These are phyloP conservation scores for Trifolium subterraneum DNA, from an alignment of 306 rosid genomes.

Conservation along the genomic window DNA sequence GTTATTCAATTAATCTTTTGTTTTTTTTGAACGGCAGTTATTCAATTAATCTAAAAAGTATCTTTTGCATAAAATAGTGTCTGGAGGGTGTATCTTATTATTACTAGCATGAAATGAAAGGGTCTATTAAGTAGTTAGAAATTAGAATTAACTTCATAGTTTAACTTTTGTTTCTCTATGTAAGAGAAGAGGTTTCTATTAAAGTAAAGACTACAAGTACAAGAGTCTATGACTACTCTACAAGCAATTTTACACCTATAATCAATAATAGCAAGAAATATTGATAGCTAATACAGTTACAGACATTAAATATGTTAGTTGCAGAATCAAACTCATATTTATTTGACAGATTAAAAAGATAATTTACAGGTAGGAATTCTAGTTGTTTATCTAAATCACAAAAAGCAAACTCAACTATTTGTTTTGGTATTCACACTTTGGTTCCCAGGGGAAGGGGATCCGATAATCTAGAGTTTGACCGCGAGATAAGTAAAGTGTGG, in stretches of 20 bases:
- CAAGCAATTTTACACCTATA: background rate
- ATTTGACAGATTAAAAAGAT: background rate
- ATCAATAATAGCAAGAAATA: slow-evolving; percentile 6
- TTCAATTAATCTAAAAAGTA: too few relatives aligned
- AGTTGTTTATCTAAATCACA: background rate
- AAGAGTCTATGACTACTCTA: background rate
- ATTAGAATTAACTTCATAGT: slow-evolving; percentile 3
- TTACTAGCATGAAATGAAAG: too few relatives aligned
- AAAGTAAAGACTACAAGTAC: background rate
- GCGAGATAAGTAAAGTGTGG: too few relatives aligned
- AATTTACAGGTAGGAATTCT: background rate
- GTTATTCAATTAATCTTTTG: too few relatives aligned
- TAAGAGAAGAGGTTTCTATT: background rate
- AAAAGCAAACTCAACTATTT: slow-evolving; percentile 1
- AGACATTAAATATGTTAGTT: slow-evolving; percentile 25
- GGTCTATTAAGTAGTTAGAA: background rate
- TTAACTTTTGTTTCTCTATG: background rate
- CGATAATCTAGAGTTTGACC: too few relatives aligned
- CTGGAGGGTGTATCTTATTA: too few relatives aligned
- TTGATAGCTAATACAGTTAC: background rate
- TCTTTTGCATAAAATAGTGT: too few relatives aligned
- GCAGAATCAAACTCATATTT: background rate
- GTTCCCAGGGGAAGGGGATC: too few relatives aligned
- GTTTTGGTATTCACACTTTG: background rate
- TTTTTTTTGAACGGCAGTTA: too few relatives aligned